phyloP scores from a whole-genome alignment of 257 asterid species.

The Salvia rosmarinus region DNA sequence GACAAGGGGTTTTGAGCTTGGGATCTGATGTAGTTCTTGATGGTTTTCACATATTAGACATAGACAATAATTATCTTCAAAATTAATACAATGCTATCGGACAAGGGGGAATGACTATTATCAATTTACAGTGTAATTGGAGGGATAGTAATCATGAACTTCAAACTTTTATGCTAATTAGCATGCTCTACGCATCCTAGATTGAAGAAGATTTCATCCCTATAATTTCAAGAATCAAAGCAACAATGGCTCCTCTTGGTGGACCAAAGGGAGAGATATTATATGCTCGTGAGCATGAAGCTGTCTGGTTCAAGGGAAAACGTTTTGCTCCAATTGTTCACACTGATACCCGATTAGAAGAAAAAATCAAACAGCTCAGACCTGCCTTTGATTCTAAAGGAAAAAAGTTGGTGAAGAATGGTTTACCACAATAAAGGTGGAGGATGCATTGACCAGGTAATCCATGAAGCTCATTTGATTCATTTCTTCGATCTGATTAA shows the following conservation, averaged over 20 bases:
- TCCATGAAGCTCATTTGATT: conserved; percentile 11
- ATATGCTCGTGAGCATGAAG: conserved; percentile 87
- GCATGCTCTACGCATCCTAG: conserved; percentile 43
- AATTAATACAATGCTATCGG: neutral
- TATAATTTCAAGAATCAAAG: conserved; percentile 76
- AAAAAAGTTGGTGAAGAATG: conserved; percentile 95
- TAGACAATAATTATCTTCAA: too few species aligned
- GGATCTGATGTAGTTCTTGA: too few species aligned
- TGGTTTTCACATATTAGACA: too few species aligned
- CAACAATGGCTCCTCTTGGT: conserved; percentile 74
- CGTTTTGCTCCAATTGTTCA: conserved; percentile 73
- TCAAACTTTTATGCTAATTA: neutral
- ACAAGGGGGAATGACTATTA: neutral
- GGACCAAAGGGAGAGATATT: conserved; percentile 93
- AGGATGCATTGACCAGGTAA: conserved; percentile 74
- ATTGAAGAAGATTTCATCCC: conserved; percentile 83
- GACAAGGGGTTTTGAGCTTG: too few species aligned
- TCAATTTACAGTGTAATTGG: neutral
- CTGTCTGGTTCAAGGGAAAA: conserved; percentile 95
- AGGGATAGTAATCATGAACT: neutral
- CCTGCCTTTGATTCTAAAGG: conserved; percentile 95
- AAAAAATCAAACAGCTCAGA: conserved; percentile 74
- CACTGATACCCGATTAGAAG: conserved; percentile 89
- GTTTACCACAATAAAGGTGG: conserved; percentile 89
- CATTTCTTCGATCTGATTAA: conserved; percentile 17